These are phyloP conservation scores for Dovyalis caffra DNA, from an alignment of 345 rosid genomes.

Conservation along the genomic window DNA sequence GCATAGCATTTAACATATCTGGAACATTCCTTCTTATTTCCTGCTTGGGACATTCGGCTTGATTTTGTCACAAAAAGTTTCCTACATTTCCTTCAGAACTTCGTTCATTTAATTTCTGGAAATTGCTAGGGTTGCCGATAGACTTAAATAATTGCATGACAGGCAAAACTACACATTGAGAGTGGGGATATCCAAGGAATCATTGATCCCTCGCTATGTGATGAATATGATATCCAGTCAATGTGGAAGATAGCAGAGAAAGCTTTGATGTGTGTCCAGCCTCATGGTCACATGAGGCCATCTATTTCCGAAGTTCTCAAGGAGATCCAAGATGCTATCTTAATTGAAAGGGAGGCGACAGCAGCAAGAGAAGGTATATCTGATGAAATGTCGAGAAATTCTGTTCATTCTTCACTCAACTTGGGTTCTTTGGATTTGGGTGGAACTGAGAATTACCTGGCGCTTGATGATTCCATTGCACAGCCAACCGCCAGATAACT, in stretches of 20 bases:
- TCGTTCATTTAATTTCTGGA: neutral
- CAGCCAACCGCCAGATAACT: conserved; percentile 70
- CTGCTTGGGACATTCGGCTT: too few relatives aligned
- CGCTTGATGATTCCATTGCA: conserved; percentile 57
- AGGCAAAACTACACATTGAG: conserved; percentile 95
- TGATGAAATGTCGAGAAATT: conserved; percentile 69
- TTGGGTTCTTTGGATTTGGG: conserved; percentile 46
- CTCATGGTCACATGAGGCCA: conserved; percentile 93
- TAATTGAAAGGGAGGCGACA: conserved; percentile 64
- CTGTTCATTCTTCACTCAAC: conserved; percentile 67
- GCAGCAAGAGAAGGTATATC: conserved; percentile 59
- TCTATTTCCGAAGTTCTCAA: conserved; percentile 90
- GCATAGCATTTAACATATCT: neutral
- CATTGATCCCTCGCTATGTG: conserved; percentile 63
- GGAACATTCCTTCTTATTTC: neutral
- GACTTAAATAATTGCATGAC: conserved; percentile 6
- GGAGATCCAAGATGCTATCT: conserved; percentile 89
- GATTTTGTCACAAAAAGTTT: neutral
- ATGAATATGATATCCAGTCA: conserved; percentile 83
- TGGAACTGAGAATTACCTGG: conserved; percentile 53
- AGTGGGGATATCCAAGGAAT: conserved; percentile 90
- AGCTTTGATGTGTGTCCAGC: conserved; percentile 83
- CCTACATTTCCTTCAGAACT: neutral
- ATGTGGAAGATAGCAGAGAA: conserved; percentile 99
- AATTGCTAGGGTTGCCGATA: neutral